A percentile compares a stretch with the other conserved stretches of the same genome.
Conservation (phyloP, 768 basidiomycete genomes). For the Macrolepiota albuminosa region DNA sequence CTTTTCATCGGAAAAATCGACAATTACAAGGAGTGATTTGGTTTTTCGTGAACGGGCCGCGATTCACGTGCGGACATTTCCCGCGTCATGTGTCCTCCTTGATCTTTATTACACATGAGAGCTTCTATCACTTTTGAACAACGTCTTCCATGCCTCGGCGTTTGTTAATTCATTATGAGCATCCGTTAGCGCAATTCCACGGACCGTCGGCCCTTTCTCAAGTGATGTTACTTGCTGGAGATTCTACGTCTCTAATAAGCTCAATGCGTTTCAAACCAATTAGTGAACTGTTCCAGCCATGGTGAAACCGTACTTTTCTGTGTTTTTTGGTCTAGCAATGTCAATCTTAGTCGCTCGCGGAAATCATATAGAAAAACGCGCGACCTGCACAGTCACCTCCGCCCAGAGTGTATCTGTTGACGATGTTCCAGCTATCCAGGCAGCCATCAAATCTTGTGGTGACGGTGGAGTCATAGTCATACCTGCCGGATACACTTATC, state of each 20-base stretch:
- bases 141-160: neutral
- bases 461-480: conserved; percentile 27
- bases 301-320: conserved; percentile 1
- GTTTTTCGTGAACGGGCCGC: neutral
- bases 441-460: conserved; percentile 25
- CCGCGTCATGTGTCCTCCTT: neutral
- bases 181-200: neutral
- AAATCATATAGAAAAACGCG: conserved; percentile 18
- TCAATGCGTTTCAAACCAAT: neutral
- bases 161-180: neutral
- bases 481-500: conserved; percentile 21
- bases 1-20: neutral
- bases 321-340: conserved; percentile 4
- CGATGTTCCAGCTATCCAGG: conserved; percentile 26
- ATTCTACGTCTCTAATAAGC: neutral
- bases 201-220: neutral
- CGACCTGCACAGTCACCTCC: conserved; percentile 23
- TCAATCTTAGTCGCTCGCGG: neutral
- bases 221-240: neutral
- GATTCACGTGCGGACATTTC: neutral
- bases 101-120: neutral
- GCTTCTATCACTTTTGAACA: neutral
- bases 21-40: no score
- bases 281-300: neutral
- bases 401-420: conserved; percentile 20